phyloP scores from a whole-genome alignment of 2,329 filamentous ascomycete genomes.

The Leptographium wingfieldii region DNA sequence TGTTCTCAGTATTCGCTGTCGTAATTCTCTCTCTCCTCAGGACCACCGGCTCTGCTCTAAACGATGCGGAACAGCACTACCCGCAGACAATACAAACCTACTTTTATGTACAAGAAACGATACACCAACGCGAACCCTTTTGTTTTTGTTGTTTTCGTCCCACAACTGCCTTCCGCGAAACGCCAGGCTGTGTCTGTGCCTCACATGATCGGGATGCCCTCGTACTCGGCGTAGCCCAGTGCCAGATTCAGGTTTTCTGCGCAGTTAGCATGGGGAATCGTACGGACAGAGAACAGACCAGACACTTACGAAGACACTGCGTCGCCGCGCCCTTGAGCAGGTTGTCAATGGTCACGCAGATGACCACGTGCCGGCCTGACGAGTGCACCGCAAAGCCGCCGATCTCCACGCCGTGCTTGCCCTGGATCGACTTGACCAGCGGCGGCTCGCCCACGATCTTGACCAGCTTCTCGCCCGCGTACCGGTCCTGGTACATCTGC shows the following conservation, averaged over 20 bases:
- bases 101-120: neutral
- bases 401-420: slow-evolving; percentile 83
- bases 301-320: slow-evolving; percentile 71
- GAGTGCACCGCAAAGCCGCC: slow-evolving; percentile 91
- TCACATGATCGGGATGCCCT: slow-evolving; percentile 58
- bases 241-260: slow-evolving; percentile 87
- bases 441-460: slow-evolving; percentile 85
- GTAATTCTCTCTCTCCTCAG: too few species aligned
- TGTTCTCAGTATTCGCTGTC: too few species aligned
- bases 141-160: neutral
- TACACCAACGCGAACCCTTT: too few species aligned
- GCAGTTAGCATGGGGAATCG: neutral
- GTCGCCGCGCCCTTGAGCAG: slow-evolving; percentile 86
- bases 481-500: slow-evolving; percentile 90
- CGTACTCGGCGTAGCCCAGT: slow-evolving; percentile 78
- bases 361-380: slow-evolving; percentile 80
- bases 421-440: slow-evolving; percentile 69
- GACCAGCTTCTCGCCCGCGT: slow-evolving; percentile 89
- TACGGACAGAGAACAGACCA: neutral
- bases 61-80: neutral
- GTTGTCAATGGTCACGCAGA: slow-evolving; percentile 90
- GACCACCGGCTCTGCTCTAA: too few species aligned
- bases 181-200: neutral
- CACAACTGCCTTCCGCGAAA: neutral
- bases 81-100: neutral